These are phyloP conservation scores for Eleusine coracana DNA, from an alignment of 176 grass and related monocot genomes.

Conservation along the genomic window DNA sequence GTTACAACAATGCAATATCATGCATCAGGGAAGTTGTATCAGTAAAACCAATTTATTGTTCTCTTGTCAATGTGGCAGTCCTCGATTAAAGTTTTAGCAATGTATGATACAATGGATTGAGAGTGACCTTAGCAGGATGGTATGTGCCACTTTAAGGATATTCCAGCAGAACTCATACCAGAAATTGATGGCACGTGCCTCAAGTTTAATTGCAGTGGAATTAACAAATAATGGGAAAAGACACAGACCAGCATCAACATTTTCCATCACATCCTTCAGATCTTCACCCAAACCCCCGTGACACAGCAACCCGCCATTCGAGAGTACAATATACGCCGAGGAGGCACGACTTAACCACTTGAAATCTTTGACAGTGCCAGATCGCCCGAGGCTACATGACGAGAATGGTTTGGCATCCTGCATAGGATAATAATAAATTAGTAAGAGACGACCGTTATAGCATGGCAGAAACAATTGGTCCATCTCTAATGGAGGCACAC, in stretches of 20 bases:
- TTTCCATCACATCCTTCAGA: conserved; percentile 67
- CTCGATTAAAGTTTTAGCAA: too few relatives aligned
- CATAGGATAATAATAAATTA: background rate
- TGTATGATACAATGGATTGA: too few relatives aligned
- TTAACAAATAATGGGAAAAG: conserved; percentile 30
- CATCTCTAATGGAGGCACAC: background rate
- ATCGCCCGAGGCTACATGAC: conserved; percentile 49
- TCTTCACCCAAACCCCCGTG: conserved; percentile 56
- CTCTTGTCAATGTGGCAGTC: too few relatives aligned
- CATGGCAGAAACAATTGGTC: background rate
- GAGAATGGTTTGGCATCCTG: conserved; percentile 66
- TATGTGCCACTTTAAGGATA: conserved; percentile 19
- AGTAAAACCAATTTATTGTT: background rate
- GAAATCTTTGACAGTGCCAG: conserved; percentile 67
- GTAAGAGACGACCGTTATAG: conserved; percentile 10
- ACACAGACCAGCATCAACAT: conserved; percentile 76
- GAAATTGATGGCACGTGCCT: background rate
- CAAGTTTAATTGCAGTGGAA: conserved; percentile 14
- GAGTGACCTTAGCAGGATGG: background rate
- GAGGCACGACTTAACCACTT: conserved; percentile 73
- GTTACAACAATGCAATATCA: background rate
- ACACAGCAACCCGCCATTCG: conserved; percentile 57
- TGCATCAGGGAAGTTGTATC: background rate
- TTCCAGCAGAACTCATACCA: background rate
- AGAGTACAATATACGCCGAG: conserved; percentile 66